Base-by-base conservation (phyloP, 2,329 filamentous ascomycete genomes). In the Leptodontidium sp. region DNA sequence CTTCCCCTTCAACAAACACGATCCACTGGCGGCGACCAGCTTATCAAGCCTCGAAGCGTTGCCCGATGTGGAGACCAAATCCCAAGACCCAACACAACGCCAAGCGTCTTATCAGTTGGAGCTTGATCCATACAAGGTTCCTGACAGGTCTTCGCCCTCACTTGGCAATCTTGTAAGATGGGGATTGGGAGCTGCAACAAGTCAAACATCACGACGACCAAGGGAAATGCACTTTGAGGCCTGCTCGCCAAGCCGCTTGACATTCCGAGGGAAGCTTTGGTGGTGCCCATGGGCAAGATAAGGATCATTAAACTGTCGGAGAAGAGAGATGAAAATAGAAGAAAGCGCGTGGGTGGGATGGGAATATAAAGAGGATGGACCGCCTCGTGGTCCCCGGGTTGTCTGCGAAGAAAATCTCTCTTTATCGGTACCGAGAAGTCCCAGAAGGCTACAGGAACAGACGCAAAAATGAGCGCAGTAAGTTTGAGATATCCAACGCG, bases 381-480 rank as follows among this genome's bases (percentile, higher is more conserved):
- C 45, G 5, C 61, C 62, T 49, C 49, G 14, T 17, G 24, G 11
- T 17, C 14, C 12, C 7, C 11, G 24, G 15, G 21, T n/a, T 11
- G 21, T 29, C 21, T 11, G 38, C 21, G 26, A 32, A 35, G 15
- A 7, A 49, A 17, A 47, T 7, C 14, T 61, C 12, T 47, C 24
- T 45, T 61, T 43, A 43, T 14, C 5, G n/a, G 35, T 58, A 1
- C 32, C 32, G 40, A 21, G n/a, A 47, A 14, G 6, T 38, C 14
- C 29, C 9, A 45, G 29, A n/a, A 59, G 45, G 24, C 61, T 64
- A 26, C 17, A 52, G 32, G 21, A 68, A 21, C 29, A 43, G 43
- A 52, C 11, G 45, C 32, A 29, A 69, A 65, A n/a, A 74, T 74
- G 72, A 73, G 71, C 35, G 29, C 66, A 35, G 71, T 72, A 64